Conservation (phyloP, 2,329 filamentous ascomycete species). For the Sporothrix curviconia region DNA sequence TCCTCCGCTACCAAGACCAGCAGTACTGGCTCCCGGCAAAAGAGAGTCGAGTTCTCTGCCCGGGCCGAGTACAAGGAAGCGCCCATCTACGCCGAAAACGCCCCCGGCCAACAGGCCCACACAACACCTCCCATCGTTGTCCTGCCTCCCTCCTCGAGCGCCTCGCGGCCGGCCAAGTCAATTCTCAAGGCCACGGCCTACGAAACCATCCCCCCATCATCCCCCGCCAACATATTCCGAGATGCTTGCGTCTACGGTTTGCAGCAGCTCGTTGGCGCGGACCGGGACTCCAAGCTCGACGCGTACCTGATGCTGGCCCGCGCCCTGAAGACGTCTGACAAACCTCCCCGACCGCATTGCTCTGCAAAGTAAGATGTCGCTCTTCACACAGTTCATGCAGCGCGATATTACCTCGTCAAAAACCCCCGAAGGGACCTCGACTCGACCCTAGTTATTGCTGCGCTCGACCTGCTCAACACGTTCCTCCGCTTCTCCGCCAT, state of each 20-base stretch:
- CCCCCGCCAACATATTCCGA: constrained; percentile 56
- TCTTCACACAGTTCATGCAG: constrained; percentile 75
- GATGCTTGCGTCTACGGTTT: constrained; percentile 82
- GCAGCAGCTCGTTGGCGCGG: constrained; percentile 69
- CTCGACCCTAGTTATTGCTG: constrained; percentile 66
- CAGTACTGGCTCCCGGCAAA: constrained; percentile 39
- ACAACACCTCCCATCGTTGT: constrained; percentile 29
- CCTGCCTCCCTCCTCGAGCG: constrained; percentile 26
- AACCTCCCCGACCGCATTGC: constrained; percentile 68
- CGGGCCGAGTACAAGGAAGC: constrained; percentile 52
- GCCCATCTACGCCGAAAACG: constrained; percentile 36
- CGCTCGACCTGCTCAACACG: constrained; percentile 68
- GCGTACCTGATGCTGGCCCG: constrained; percentile 76
- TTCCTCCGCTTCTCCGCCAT: constrained; percentile 71
- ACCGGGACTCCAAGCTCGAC: constrained; percentile 68
- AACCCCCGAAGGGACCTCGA: constrained; percentile 52
- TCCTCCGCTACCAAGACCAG: constrained; percentile 19
- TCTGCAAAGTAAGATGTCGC: constrained; percentile 66
- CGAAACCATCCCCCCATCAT: constrained; percentile 31
- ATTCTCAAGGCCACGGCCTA: constrained; percentile 68
- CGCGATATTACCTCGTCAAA: constrained; percentile 64
- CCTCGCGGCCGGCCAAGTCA: constrained; percentile 46
- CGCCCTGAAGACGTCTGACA: constrained; percentile 73
- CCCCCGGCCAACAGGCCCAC: constrained; percentile 18
- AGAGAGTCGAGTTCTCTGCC: constrained; percentile 52